These are phyloP conservation scores for Scorias spongiosa DNA, from an alignment of 2,329 filamentous ascomycete genomes.

Conservation along the genomic window DNA sequence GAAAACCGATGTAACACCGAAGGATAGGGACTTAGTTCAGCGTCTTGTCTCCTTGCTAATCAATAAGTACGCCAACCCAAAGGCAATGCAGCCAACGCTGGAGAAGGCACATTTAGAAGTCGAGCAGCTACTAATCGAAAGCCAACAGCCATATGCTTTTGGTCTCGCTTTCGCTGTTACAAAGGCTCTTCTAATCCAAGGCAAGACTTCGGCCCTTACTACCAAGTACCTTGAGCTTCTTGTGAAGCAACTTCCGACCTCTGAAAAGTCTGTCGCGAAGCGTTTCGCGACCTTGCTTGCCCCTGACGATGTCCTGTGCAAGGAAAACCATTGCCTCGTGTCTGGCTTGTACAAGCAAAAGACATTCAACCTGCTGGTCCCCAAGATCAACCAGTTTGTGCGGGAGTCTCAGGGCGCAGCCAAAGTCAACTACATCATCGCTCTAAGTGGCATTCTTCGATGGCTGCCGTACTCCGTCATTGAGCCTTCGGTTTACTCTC, in stretches of 20 bases:
- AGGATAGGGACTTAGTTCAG: slow-evolving; percentile 20
- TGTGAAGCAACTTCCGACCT: slow-evolving; percentile 34
- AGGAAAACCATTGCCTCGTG: slow-evolving; percentile 45
- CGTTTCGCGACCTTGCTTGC: slow-evolving; percentile 45
- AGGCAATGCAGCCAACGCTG: slow-evolving; percentile 23
- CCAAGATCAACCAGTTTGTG: slow-evolving; percentile 39
- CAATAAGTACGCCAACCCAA: slow-evolving; percentile 32
- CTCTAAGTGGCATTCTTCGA: slow-evolving; percentile 45
- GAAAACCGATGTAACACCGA: slow-evolving; percentile 8
- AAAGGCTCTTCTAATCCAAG: slow-evolving; percentile 45
- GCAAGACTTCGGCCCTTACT: slow-evolving; percentile 30
- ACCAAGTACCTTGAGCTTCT: slow-evolving; percentile 29
- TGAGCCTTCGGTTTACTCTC: slow-evolving; percentile 40
- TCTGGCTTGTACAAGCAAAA: slow-evolving; percentile 49
- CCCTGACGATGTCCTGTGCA: slow-evolving; percentile 45
- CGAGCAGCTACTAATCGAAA: slow-evolving; percentile 22
- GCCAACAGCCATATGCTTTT: slow-evolving; percentile 27
- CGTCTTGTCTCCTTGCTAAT: slow-evolving; percentile 31
- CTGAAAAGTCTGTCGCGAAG: slow-evolving; percentile 33
- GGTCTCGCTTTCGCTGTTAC: slow-evolving; percentile 44
- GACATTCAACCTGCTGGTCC: slow-evolving; percentile 44
- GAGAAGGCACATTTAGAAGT: slow-evolving; percentile 17
- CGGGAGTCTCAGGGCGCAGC: slow-evolving; percentile 26
- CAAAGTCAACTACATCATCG: slow-evolving; percentile 48
- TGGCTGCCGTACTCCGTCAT: slow-evolving; percentile 46